A percentile compares a stretch with the other conserved stretches of the same genome.
Conservation (phyloP, 2,329 filamentous ascomycete genomes). For the Scytalidium lignicola region DNA sequence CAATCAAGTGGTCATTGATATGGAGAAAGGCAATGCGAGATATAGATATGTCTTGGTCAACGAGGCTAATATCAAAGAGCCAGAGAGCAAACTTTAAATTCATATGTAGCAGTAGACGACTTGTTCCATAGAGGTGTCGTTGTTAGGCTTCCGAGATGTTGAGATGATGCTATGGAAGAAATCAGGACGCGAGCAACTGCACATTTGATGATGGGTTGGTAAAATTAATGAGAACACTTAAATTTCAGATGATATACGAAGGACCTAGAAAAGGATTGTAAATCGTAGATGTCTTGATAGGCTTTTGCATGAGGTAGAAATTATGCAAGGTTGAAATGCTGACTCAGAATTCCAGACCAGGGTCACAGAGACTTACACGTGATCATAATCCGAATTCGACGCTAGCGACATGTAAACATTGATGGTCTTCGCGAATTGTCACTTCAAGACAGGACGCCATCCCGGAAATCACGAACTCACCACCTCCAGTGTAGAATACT, state of each 20-base stretch:
- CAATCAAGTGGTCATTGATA: slow-evolving; percentile 50
- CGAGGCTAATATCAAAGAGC: slow-evolving; percentile 16
- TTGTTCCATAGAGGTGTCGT: no score
- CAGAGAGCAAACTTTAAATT: background rate
- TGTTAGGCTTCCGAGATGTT: no score
- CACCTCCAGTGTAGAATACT: background rate
- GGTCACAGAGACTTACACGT: background rate
- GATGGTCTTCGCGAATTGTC: background rate
- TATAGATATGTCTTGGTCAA: slow-evolving; percentile 42
- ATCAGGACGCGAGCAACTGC: no score
- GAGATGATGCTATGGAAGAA: no score
- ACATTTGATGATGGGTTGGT: no score
- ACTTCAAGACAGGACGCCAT: background rate
- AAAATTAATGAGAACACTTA: no score
- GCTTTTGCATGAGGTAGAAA: no score
- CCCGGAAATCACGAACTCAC: background rate
- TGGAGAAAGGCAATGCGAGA: slow-evolving; percentile 49
- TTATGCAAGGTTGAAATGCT: background rate
- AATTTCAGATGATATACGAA: no score
- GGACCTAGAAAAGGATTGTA: no score
- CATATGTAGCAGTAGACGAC: no score
- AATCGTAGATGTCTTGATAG: no score
- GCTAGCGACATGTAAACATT: background rate
- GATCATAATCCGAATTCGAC: background rate
- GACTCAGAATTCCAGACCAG: background rate